Conservation (phyloP, 2,329 filamentous ascomycete species). For the Claviceps digitariae region DNA sequence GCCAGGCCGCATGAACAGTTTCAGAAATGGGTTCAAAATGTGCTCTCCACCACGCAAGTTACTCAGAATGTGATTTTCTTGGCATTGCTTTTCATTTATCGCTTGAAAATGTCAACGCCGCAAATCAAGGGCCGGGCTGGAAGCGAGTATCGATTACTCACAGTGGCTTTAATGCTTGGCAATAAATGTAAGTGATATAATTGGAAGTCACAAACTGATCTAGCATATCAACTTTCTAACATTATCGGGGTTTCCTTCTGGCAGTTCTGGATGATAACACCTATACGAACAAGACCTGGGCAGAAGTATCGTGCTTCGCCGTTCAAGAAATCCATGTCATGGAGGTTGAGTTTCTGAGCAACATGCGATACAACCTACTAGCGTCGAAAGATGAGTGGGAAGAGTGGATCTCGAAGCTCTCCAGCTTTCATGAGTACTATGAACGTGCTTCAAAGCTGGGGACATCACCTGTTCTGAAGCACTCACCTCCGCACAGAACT, state of each 20-base stretch:
- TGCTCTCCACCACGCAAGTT: constrained; percentile 88
- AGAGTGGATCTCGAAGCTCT: constrained; percentile 71
- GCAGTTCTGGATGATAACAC: constrained; percentile 95
- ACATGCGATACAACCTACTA: constrained; percentile 89
- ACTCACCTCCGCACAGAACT: constrained; percentile 25
- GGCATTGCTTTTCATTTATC: constrained; percentile 83
- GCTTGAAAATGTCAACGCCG: constrained; percentile 81
- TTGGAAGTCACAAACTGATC: neutral
- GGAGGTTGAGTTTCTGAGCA: constrained; percentile 99
- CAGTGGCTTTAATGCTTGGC: constrained; percentile 90
- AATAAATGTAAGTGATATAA: constrained; percentile 64
- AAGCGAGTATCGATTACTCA: constrained; percentile 85
- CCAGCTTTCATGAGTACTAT: constrained; percentile 73
- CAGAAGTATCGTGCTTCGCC: constrained; percentile 87
- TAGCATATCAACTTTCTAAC: neutral
- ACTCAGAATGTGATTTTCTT: constrained; percentile 89
- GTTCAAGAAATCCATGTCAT: constrained; percentile 96
- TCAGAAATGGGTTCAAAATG: constrained; percentile 83
- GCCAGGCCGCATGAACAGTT: constrained; percentile 70
- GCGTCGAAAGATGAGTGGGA: constrained; percentile 79
- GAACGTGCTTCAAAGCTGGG: constrained; percentile 46
- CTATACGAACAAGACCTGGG: constrained; percentile 99
- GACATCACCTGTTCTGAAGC: constrained; percentile 26
- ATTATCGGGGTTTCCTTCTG: neutral
- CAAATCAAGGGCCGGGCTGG: constrained; percentile 81